Conservation (phyloP, 129 eudicot species). For the Centrapalus pauciflorus region DNA sequence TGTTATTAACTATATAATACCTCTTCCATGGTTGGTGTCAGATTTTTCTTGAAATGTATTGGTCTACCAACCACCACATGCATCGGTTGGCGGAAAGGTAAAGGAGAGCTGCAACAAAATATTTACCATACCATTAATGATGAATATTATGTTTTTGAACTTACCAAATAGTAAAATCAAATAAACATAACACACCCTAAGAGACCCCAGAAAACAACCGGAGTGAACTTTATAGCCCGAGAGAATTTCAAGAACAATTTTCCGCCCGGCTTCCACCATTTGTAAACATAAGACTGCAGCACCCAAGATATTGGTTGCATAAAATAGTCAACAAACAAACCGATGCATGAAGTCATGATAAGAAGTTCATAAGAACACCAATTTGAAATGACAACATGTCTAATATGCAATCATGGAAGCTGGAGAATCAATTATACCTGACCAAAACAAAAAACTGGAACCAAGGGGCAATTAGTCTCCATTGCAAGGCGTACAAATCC, state of each 20-base stretch:
- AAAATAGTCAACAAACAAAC: background rate
- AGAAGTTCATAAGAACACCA: background rate
- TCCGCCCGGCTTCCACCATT: slow-evolving; percentile 97
- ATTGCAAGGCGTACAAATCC: slow-evolving; percentile 90
- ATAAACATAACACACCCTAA: slow-evolving; percentile 58
- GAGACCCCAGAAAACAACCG: slow-evolving; percentile 84
- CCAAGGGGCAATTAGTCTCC: slow-evolving; percentile 78
- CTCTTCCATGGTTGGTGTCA: slow-evolving; percentile 74
- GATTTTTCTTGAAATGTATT: slow-evolving; percentile 52
- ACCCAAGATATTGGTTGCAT: slow-evolving; percentile 14
- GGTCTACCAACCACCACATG: slow-evolving; percentile 96
- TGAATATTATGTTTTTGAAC: background rate
- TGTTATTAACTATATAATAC: slow-evolving; percentile 31
- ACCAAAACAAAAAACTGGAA: slow-evolving; percentile 93
- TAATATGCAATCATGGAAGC: background rate
- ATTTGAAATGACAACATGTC: no score
- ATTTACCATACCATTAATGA: background rate
- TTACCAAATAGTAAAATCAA: background rate
- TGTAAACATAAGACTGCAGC: slow-evolving; percentile 72
- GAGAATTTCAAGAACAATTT: slow-evolving; percentile 52
- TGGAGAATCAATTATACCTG: slow-evolving; percentile 45
- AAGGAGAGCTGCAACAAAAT: slow-evolving; percentile 54
- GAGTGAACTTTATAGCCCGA: slow-evolving; percentile 79
- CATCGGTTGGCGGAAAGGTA: slow-evolving; percentile 69
- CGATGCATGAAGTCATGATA: slow-evolving; percentile 2